Evolutionary conservation across 768 basidiomycete species (phyloP), one percentile per base, ranked within the genome.

Genomic region (Lyophyllum shimeji): DNA sequence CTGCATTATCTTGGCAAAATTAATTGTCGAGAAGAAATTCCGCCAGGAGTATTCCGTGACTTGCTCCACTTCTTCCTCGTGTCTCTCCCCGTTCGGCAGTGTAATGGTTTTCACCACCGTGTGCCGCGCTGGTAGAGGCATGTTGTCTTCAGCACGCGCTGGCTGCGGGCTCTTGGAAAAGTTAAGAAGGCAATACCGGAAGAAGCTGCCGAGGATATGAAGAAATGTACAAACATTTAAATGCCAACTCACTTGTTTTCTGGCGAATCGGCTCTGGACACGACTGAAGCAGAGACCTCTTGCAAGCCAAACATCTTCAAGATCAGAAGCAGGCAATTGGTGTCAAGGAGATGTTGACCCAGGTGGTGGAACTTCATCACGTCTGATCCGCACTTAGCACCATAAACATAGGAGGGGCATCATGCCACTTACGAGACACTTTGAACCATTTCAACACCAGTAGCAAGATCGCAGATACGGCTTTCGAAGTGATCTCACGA

Each of bases 301-400:
- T 95, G 92, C 59, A 98, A 70, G n/a, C 95, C 93, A 69, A 98
- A 98, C 89, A 98, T 97, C 77, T 98, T 98, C 63, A 99, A 74
- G 48, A 98, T 92, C 27, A 98, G 78, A 27, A 98, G 75, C 12
- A 98, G 73, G 67, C 95, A 96, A 65, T 98, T 98, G 21, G 94
- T 95, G 63, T 98, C 96, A 43, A 99, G 84, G 7, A 99, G 76
- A 31, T 93, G 83, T 69, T 96, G 95, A n/a, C 94, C 94, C 21
- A 99, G 80, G 69, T 98, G 94, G 70, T 99, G 95, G 67, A 97
- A 98, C 69, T 99, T 98, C 90, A 99, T 95, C 18, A 89, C 86
- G 73, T 98, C 96, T 98, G 53, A 37, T 34, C 49, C 24, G 21
- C 39, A 56, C 44, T 50, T 27, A 58, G 20, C 29, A 25, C 45